Percentiles rank a stretch among this genome's conserved stretches.
phyloP scores from a whole-genome alignment of 2,329 filamentous ascomycete species.

The Diaporthe citrichinensis region DNA sequence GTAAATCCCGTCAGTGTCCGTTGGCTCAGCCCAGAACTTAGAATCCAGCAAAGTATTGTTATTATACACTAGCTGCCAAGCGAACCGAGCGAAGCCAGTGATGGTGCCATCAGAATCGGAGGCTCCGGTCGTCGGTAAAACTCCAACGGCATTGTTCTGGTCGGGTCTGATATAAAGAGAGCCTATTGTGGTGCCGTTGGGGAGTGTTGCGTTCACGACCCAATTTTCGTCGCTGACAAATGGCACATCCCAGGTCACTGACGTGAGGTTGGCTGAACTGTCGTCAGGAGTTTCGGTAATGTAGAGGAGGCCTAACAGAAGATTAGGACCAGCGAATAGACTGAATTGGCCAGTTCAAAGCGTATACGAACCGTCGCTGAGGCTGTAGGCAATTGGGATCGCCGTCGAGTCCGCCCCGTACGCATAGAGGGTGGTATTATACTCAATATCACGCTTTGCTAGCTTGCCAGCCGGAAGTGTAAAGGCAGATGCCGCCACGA shows the following conservation, averaged over 20 bases:
- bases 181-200: constrained; percentile 37
- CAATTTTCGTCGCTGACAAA: constrained; percentile 44
- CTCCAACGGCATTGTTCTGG: neutral
- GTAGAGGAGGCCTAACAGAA: neutral
- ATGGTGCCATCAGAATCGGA: constrained; percentile 42
- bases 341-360: neutral
- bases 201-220: constrained; percentile 43
- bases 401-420: neutral
- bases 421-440: constrained; percentile 9
- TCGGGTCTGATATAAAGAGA: neutral
- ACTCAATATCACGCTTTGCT: constrained; percentile 7
- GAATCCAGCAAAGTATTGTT: constrained; percentile 43
- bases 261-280: constrained; percentile 10
- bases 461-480: neutral
- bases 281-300: constrained; percentile 24
- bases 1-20: constrained; percentile 32
- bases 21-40: constrained; percentile 43
- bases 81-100: constrained; percentile 44
- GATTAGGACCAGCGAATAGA: neutral
- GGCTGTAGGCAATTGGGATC: neutral
- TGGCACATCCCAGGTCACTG: constrained; percentile 12
- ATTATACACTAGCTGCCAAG: constrained; percentile 44
- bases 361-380: neutral
- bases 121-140: neutral
- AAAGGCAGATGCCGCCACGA: neutral